Base-by-base conservation (phyloP, 108 stramenopile genomes). In the Epipyxis sp. region DNA sequence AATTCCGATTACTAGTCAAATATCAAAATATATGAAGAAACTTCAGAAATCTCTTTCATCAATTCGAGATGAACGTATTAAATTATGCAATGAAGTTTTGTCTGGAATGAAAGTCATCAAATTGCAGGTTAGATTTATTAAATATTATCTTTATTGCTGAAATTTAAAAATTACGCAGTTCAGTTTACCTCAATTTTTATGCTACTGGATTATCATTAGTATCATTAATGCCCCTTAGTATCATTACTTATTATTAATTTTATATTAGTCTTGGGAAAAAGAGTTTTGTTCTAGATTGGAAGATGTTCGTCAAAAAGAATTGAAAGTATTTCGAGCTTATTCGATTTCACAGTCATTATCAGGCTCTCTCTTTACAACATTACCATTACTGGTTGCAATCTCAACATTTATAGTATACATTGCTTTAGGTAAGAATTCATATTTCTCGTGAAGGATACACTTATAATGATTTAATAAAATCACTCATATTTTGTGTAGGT, bases 101-200 rank as follows among this genome's bases (percentile, higher is more conserved):
- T 77, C 81, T 1, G 82, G 86, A 40, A 95, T 95, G 88, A 94
- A 94, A 84, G 86, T 94, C 44, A 85, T 98, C 83, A 98, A 98
- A 83, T 83, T 94, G 20, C 92, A 94, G 79, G 97, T n/a, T n/a
- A n/a, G n/a, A n/a, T n/a, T n/a, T n/a, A n/a, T n/a, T 97, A 94
- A 94, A 94, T 95, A 81, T 86, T 87, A 46, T 76, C 88, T 42
- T 74, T 80, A 2, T 27, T 40, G 39, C 34, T 27, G 10, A 34
- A 59, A 1, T n/a, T n/a, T n/a, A 65, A 65, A 1, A 40, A 42
- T 20, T 40, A 16, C 0, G 62, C 16, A 6, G 1, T 65, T 1
- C 0, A 42, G 0, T 20, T 13, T 0, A 6, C 41, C 0, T 6
- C 2, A 20, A 20, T 65, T 0, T 65, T 65, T 1, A 10, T 42